Evolutionary conservation across 2,329 filamentous ascomycete species (phyloP).

Genomic region (Botryotinia narcissicola): DNA sequence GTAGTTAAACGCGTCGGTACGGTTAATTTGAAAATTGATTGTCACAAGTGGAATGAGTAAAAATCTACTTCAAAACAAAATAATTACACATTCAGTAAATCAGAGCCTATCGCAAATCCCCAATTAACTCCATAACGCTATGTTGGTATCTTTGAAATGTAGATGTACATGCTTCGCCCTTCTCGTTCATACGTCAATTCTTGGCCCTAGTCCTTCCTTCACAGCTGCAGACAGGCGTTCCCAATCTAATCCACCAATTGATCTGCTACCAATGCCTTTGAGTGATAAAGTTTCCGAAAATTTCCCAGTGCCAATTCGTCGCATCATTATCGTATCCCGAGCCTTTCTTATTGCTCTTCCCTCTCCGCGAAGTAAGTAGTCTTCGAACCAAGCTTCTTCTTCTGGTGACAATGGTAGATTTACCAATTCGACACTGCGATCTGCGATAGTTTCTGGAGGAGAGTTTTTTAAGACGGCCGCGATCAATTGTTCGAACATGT

Average conservation of each 20-base stretch:
- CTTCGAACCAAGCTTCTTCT: constrained; percentile 74
- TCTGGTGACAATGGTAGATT: constrained; percentile 67
- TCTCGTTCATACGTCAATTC: constrained; percentile 21
- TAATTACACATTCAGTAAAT: not conserved
- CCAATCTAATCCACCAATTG: constrained; percentile 37
- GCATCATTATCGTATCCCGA: constrained; percentile 72
- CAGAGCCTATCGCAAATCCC: constrained; percentile 4
- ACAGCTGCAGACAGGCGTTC: constrained; percentile 32
- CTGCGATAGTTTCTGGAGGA: constrained; percentile 45
- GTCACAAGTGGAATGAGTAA: not conserved
- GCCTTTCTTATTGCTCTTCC: constrained; percentile 63
- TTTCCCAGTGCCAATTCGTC: constrained; percentile 66
- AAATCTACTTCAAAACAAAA: not conserved
- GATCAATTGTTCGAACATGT: constrained; percentile 67
- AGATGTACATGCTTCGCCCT: not conserved
- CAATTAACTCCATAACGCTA: constrained; percentile 20
- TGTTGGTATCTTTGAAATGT: constrained; percentile 21
- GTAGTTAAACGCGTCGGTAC: constrained; percentile 1
- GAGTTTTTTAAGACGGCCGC: constrained; percentile 51
- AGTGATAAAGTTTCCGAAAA: constrained; percentile 49
- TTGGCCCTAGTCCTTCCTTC: constrained; percentile 36
- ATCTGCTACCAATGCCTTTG: constrained; percentile 38
- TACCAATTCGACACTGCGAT: constrained; percentile 65
- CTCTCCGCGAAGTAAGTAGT: constrained; percentile 62
- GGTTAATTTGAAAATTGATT: constrained; percentile 1